A percentile compares a stretch with the other conserved stretches of the same genome.
Evolutionary conservation across 257 asterid genomes (phyloP).

Genomic region (Striga asiatica): DNA sequence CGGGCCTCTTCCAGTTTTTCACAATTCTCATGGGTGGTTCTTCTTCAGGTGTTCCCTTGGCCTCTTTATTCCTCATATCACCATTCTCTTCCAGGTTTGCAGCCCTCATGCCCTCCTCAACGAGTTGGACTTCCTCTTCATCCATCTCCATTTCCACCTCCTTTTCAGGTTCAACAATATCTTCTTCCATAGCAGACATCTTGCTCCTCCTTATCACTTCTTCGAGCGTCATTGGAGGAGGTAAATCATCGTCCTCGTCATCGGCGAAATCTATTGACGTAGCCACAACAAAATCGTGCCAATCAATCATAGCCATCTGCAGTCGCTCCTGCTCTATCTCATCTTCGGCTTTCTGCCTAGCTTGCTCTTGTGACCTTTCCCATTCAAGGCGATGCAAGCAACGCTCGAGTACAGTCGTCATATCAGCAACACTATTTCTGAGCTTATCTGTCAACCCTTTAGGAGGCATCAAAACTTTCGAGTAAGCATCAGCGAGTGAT

Average conservation of each 20-base stretch:
- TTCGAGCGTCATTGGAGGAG: constrained; percentile 92
- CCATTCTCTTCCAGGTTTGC: constrained; percentile 72
- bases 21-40: constrained; percentile 91
- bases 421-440: constrained; percentile 52
- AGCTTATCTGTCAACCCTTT: constrained; percentile 70
- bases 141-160: constrained; percentile 98
- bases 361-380: constrained; percentile 93
- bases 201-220: constrained; percentile 97
- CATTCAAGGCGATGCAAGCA: constrained; percentile 85
- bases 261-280: constrained; percentile 90
- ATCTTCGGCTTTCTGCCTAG: constrained; percentile 90
- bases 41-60: constrained; percentile 37
- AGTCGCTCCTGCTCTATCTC: constrained; percentile 80
- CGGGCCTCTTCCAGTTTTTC: constrained; percentile 93
- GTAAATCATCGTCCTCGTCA: constrained; percentile 90
- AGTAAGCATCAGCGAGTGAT: constrained; percentile 89
- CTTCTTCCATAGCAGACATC: constrained; percentile 62
- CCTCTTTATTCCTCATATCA: constrained; percentile 32
- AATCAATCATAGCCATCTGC: constrained; percentile 93
- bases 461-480: constrained; percentile 88
- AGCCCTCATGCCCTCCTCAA: constrained; percentile 88
- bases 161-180: constrained; percentile 69
- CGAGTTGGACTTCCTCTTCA: constrained; percentile 91
- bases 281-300: constrained; percentile 97
- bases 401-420: constrained; percentile 85